Conservation (phyloP, 2,329 filamentous ascomycete genomes). For the Ceratocystis lukuohia region DNA sequence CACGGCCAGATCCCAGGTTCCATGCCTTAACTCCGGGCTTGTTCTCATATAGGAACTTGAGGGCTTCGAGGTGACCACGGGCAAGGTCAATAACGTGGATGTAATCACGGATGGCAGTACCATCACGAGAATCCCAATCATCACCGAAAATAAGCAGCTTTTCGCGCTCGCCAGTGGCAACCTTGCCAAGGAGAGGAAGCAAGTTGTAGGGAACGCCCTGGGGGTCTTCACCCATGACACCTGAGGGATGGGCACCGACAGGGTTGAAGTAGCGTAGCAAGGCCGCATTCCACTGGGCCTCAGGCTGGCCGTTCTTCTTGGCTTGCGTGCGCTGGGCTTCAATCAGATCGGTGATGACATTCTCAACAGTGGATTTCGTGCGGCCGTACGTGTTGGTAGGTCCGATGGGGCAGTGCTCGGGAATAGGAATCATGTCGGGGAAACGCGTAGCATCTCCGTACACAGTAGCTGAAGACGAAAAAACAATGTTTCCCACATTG, state of each 20-base stretch:
- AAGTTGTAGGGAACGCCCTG: constrained; percentile 93
- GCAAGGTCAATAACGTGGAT: constrained; percentile 91
- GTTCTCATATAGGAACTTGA: constrained; percentile 75
- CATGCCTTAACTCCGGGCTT: constrained; percentile 85
- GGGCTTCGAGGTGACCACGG: constrained; percentile 70
- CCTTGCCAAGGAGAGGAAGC: constrained; percentile 83
- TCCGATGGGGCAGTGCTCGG: constrained; percentile 87
- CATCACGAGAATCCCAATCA: constrained; percentile 81
- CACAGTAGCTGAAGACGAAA: constrained; percentile 94
- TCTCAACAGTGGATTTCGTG: constrained; percentile 88
- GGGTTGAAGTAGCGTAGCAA: constrained; percentile 97
- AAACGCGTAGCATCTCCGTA: constrained; percentile 96
- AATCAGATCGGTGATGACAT: constrained; percentile 81
- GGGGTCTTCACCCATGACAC: constrained; percentile 96
- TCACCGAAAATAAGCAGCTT: constrained; percentile 92
- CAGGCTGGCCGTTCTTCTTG: constrained; percentile 64
- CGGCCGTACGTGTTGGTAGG: constrained; percentile 96
- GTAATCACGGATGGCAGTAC: constrained; percentile 93
- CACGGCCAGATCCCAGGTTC: constrained; percentile 91
- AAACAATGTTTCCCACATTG: constrained; percentile 93
- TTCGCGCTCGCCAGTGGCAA: constrained; percentile 86
- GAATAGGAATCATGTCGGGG: constrained; percentile 97
- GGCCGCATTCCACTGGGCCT: constrained; percentile 80
- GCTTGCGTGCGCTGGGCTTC: constrained; percentile 73
- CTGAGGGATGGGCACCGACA: constrained; percentile 82